Conservation (phyloP, 106 monocot genomes). For the Xerophyta viscosa region DNA sequence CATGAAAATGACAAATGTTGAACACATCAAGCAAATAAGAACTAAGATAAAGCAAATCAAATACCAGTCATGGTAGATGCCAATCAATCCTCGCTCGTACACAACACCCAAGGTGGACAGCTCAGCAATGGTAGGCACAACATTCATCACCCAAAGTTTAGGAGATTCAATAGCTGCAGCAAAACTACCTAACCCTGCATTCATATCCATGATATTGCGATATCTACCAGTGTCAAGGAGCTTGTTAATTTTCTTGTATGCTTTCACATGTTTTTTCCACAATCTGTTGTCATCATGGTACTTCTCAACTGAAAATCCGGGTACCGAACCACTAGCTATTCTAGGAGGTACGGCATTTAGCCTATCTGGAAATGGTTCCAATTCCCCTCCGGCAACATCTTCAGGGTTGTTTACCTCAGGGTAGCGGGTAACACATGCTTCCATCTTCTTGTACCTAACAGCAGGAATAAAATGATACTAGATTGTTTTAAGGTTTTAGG, state of each 20-base stretch:
- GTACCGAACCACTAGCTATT: slow-evolving; percentile 26
- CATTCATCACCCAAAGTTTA: slow-evolving; percentile 41
- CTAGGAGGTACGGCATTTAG: slow-evolving; percentile 35
- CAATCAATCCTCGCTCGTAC: slow-evolving; percentile 33
- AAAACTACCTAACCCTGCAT: slow-evolving; percentile 38
- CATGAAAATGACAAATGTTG: too few species aligned
- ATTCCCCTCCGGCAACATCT: slow-evolving; percentile 23
- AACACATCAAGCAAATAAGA: too few species aligned
- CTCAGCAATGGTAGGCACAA: slow-evolving; percentile 34
- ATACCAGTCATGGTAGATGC: slow-evolving; percentile 50
- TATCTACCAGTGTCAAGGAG: slow-evolving; percentile 32
- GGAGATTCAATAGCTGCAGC: slow-evolving; percentile 34
- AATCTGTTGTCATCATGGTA: slow-evolving; percentile 28
- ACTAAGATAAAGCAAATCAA: too few species aligned
- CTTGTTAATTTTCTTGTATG: slow-evolving; percentile 36
- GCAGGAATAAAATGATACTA: too few species aligned
- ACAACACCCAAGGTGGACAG: slow-evolving; percentile 19
- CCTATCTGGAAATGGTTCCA: slow-evolving; percentile 27
- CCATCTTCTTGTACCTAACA: slow-evolving; percentile 41
- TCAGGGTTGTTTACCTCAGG: slow-evolving; percentile 18
- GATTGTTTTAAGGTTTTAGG: too few species aligned
- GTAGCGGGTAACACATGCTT: slow-evolving; percentile 23
- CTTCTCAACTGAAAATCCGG: slow-evolving; percentile 14
- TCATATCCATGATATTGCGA: slow-evolving; percentile 42
- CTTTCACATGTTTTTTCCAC: slow-evolving; percentile 28